phyloP scores from a whole-genome alignment of 805 yeast genomes.

The Brettanomyces sp. region DNA sequence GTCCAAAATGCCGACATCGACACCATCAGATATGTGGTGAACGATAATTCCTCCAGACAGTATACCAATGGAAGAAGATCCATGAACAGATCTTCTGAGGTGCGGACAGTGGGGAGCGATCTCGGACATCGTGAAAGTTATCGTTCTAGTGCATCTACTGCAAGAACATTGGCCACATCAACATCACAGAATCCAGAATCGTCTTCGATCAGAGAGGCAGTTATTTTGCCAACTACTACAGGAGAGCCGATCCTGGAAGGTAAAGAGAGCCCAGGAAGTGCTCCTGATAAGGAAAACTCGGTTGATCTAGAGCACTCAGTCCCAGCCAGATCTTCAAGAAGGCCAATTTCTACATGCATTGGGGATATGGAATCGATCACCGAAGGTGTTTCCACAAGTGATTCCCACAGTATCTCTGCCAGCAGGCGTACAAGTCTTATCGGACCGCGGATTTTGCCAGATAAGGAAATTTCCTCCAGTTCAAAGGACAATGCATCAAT shows the following conservation, averaged over 20 bases:
- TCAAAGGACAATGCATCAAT: not conserved
- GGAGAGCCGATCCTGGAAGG: not conserved
- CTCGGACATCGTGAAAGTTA: too few species aligned
- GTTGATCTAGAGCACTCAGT: conserved; percentile 17
- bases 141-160: too few species aligned
- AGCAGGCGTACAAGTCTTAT: not conserved
- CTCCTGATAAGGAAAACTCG: conserved; percentile 19
- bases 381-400: too few species aligned
- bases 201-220: conserved; percentile 12
- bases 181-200: not conserved
- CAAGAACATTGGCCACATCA: not conserved
- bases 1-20: conserved; percentile 29
- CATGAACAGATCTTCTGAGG: conserved; percentile 8
- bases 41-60: conserved; percentile 6
- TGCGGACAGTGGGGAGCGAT: conserved; percentile 7
- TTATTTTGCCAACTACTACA: conserved; percentile 13
- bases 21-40: conserved; percentile 24
- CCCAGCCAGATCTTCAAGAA: conserved; percentile 25
- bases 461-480: not conserved
- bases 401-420: not conserved
- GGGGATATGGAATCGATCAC: not conserved
- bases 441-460: not conserved
- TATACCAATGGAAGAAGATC: conserved; percentile 4
- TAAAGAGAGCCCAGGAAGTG: conserved; percentile 7
- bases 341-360: conserved; percentile 13